Base-by-base conservation (phyloP, 768 basidiomycete species). In the Boletus patriciae region DNA sequence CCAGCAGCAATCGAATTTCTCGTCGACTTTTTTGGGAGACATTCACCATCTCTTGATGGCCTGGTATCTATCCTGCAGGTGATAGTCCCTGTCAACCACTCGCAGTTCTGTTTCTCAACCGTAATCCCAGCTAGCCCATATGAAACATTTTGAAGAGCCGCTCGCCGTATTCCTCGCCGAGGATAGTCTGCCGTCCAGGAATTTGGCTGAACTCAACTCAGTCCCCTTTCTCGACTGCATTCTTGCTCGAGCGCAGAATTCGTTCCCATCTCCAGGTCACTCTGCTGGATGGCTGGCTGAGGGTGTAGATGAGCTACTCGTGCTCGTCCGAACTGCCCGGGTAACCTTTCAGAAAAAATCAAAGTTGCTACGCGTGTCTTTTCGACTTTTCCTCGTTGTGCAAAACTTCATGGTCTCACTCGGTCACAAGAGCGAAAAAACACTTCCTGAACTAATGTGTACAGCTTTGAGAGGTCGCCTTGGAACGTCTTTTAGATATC, bases 61-160 rank as follows among this genome's bases (percentile, higher is more conserved):
- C 60, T 85, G 10, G 61, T 83, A 11, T 84, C 82, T 8, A 77
- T 83, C 34, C 66, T 92, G 6, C 88, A 90, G 74, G 87, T 87
- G 55, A 54, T 71, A 43, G 29, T 33, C n/a, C 16, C 50, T 19
- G 4, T 45, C 36, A 4, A 38, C 13, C n/a, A 11, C 18, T 34
- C 1, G 12, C 3, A 7, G 5, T 18, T 36, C 21, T 21, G 3
- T 34, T 42, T 47, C 52, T 59, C 33, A 50, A 18, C 10, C 43
- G 15, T 47, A 42, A 15, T 59, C 19, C 13, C 25, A 91, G 87
- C 73, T 91, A 3, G 76, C 77, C 0, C 76, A 90, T 64, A 69
- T 91, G 68, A 87, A 87, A 58, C 90, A 92, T 67, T 90, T 88
- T 60, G 77, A 78, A 27, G 82, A 88, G 25, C 83, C 85, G 0